A percentile compares a stretch with the other conserved stretches of the same genome.
Evolutionary conservation across 495 filamentous ascomycete species (phyloP).

Genomic region (Xylona heveae): DNA sequence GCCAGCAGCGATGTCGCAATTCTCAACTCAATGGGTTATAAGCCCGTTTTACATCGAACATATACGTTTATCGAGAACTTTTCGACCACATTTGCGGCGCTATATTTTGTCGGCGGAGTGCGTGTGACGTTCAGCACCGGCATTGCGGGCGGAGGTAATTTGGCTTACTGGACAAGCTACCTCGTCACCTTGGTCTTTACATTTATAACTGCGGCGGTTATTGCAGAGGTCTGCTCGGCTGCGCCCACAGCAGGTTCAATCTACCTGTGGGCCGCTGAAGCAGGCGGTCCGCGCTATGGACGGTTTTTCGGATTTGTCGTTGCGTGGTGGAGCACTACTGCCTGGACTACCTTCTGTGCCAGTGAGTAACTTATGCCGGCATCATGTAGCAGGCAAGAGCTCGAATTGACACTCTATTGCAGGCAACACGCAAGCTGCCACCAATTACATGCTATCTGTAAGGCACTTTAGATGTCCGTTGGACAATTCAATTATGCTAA

Average conservation of each 20-base stretch:
- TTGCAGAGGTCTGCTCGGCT: constrained; percentile 33
- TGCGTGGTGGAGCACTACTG: constrained; percentile 37
- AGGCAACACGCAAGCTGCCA: constrained; percentile 28
- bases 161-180: constrained; percentile 26
- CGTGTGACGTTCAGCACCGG: constrained; percentile 17
- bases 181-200: constrained; percentile 32
- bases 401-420: no score
- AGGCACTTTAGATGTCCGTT: constrained; percentile 2
- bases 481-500: constrained; percentile 1
- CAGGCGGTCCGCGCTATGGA: constrained; percentile 29
- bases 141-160: constrained; percentile 15
- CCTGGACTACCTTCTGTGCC: constrained; percentile 34
- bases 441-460: constrained; percentile 32
- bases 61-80: constrained; percentile 20
- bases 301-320: constrained; percentile 31
- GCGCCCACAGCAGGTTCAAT: constrained; percentile 33
- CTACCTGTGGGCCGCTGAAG: constrained; percentile 34
- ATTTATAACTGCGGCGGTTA: constrained; percentile 32
- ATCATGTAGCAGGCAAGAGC: no score
- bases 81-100: constrained; percentile 16
- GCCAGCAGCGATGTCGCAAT: no score
- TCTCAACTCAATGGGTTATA: no score
- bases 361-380: constrained; percentile 9
- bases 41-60: no score
- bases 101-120: constrained; percentile 17